These are phyloP conservation scores for Wallacemonas rigidus DNA, from an alignment of 208 protist genomes.

Conservation along the genomic window DNA sequence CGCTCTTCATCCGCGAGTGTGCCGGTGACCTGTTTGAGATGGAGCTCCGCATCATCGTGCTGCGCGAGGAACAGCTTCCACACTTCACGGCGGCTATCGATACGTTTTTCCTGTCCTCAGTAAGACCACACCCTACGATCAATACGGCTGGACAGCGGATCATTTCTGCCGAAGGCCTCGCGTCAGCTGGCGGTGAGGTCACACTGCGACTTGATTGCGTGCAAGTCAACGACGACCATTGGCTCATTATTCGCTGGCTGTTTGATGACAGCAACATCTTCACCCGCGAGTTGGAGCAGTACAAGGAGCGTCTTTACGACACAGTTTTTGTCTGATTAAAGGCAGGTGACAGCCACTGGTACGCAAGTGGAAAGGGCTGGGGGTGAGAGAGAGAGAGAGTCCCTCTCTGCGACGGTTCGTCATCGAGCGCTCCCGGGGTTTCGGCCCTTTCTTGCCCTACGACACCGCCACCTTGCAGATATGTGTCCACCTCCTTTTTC, in stretches of 20 bases:
- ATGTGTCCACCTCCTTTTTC: not conserved
- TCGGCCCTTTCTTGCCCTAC: not conserved
- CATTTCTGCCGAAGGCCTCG: constrained; percentile 35
- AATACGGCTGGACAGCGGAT: constrained; percentile 31
- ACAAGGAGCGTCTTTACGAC: constrained; percentile 38
- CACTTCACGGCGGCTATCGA: constrained; percentile 33
- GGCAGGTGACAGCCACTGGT: too few species aligned
- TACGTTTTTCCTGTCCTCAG: constrained; percentile 34
- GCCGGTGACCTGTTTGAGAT: constrained; percentile 41
- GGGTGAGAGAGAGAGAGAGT: not conserved
- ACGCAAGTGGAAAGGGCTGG: too few species aligned
- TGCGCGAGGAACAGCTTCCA: constrained; percentile 16
- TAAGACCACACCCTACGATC: not conserved
- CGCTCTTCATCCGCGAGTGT: constrained; percentile 34
- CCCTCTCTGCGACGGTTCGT: too few species aligned
- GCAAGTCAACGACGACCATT: constrained; percentile 25
- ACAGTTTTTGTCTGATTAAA: constrained; percentile 17
- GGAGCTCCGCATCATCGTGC: constrained; percentile 43
- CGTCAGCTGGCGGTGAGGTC: constrained; percentile 26
- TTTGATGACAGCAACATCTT: constrained; percentile 28
- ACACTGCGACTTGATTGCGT: constrained; percentile 46
- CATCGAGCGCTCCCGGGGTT: not conserved
- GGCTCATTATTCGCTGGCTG: constrained; percentile 54
- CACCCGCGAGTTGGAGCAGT: constrained; percentile 42
- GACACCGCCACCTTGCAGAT: not conserved